Conservation (phyloP, 345 rosid genomes). For the Aquilaria malaccensis region DNA sequence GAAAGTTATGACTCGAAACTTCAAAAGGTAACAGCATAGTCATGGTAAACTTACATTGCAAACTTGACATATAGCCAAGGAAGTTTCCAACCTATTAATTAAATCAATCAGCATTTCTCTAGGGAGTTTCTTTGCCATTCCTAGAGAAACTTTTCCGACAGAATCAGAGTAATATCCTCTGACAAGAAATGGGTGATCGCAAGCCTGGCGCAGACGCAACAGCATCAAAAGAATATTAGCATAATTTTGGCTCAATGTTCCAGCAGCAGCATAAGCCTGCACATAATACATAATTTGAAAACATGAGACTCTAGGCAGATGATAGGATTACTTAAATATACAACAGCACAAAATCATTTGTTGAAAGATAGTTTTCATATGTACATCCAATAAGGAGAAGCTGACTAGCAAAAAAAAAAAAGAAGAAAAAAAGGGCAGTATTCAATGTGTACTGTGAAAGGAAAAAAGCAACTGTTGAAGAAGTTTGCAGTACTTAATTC, state of each 20-base stretch:
- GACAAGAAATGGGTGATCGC: slow-evolving; percentile 89
- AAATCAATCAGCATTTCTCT: slow-evolving; percentile 39
- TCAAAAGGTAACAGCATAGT: neutral
- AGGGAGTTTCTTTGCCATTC: slow-evolving; percentile 61
- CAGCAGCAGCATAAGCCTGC: slow-evolving; percentile 94
- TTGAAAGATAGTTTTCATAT: too few species aligned
- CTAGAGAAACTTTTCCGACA: slow-evolving; percentile 55
- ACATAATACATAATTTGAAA: slow-evolving; percentile 10
- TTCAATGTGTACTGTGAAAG: too few species aligned
- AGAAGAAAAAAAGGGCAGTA: too few species aligned
- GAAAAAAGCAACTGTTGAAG: too few species aligned
- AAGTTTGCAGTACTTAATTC: too few species aligned
- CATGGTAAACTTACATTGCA: slow-evolving; percentile 59
- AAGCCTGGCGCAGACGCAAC: slow-evolving; percentile 94
- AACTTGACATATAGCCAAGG: slow-evolving; percentile 51
- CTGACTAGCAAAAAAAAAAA: too few species aligned
- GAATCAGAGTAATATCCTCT: slow-evolving; percentile 50
- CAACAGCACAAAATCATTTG: neutral
- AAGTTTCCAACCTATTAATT: slow-evolving; percentile 40
- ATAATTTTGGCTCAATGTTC: slow-evolving; percentile 85
- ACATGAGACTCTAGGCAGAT: slow-evolving; percentile 10
- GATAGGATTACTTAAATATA: neutral
- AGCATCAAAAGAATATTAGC: slow-evolving; percentile 97
- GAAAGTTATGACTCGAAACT: too few species aligned
- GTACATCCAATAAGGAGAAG: too few species aligned